Percentiles rank a stretch among this genome's conserved stretches.
phyloP scores from a whole-genome alignment of 805 yeast species.

The Saturnispora kantuleensis region DNA sequence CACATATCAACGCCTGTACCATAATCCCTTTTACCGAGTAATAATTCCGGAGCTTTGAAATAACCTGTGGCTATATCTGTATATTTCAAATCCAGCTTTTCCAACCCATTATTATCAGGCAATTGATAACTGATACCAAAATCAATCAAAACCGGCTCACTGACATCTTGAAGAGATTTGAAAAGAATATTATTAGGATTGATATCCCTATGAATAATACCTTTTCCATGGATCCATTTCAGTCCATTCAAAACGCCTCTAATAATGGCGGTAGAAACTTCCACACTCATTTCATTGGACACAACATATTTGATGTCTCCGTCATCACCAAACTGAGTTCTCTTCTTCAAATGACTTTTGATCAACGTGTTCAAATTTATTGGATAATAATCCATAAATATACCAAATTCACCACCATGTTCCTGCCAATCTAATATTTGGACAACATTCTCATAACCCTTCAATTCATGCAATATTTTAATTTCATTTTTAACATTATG shows the following conservation, averaged over 20 bases:
- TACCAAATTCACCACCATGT: conserved; percentile 27
- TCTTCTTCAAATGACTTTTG: conserved; percentile 25
- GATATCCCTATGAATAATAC: conserved; percentile 62
- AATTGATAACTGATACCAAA: conserved; percentile 31
- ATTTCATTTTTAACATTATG: conserved; percentile 42
- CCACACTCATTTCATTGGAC: conserved; percentile 13
- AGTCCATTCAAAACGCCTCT: conserved; percentile 37
- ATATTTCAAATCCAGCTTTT: conserved; percentile 33
- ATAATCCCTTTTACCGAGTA: conserved; percentile 51
- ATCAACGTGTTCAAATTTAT: conserved; percentile 29
- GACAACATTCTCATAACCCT: conserved; percentile 11
- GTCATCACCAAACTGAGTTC: conserved; percentile 15
- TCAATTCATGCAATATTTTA: conserved; percentile 24
- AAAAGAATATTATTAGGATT: conserved; percentile 58
- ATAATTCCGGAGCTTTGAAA: conserved; percentile 67
- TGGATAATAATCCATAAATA: conserved; percentile 34
- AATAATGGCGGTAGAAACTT: conserved; percentile 24
- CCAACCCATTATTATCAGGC: conserved; percentile 60
- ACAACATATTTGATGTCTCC: conserved; percentile 11
- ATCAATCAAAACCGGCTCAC: conserved; percentile 30
- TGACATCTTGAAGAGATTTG: conserved; percentile 15
- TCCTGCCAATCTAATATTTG: not conserved
- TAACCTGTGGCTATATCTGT: conserved; percentile 58
- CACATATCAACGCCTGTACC: conserved; percentile 55
- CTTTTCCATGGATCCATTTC: conserved; percentile 55